phyloP scores from a whole-genome alignment of 2,329 filamentous ascomycete species.

The Ophiostoma tasmaniense region DNA sequence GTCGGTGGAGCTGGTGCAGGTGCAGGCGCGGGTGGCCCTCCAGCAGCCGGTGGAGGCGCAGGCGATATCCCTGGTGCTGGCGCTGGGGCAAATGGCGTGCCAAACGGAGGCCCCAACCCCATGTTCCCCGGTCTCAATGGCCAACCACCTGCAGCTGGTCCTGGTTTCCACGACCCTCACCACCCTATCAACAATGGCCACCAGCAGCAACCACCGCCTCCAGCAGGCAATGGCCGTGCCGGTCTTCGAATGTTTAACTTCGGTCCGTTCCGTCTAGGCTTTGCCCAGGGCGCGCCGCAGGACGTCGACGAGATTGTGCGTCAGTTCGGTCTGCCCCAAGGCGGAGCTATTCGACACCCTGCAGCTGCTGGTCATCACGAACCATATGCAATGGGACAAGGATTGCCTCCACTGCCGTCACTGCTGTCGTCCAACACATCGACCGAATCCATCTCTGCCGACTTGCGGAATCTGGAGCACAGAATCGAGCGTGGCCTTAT shows the following conservation, averaged over 20 bases:
- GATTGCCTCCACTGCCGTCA: slow-evolving; percentile 25
- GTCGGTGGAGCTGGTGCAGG: slow-evolving; percentile 5
- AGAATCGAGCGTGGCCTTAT: slow-evolving; percentile 59
- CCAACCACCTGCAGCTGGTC: slow-evolving; percentile 17
- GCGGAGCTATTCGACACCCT: background rate
- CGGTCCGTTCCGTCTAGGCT: slow-evolving; percentile 65
- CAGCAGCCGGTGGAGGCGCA: background rate
- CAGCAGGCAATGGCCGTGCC: slow-evolving; percentile 22
- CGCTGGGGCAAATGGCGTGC: background rate
- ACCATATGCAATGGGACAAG: background rate
- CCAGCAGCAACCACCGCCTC: slow-evolving; percentile 23
- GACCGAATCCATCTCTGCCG: slow-evolving; percentile 41
- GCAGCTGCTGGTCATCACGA: background rate
- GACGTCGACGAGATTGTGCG: slow-evolving; percentile 61
- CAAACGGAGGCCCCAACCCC: background rate
- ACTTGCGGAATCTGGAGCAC: slow-evolving; percentile 59
- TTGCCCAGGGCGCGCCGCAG: slow-evolving; percentile 58
- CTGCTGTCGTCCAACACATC: slow-evolving; percentile 10
- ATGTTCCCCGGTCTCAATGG: slow-evolving; percentile 20
- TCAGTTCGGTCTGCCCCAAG: slow-evolving; percentile 37
- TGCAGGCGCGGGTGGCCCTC: background rate
- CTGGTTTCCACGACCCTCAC: background rate
- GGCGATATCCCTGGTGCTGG: slow-evolving; percentile 1
- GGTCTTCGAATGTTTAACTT: slow-evolving; percentile 36
- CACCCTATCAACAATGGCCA: slow-evolving; percentile 26